phyloP scores from a whole-genome alignment of 352 stramenopile genomes.

The Phytopythium delawarense region DNA sequence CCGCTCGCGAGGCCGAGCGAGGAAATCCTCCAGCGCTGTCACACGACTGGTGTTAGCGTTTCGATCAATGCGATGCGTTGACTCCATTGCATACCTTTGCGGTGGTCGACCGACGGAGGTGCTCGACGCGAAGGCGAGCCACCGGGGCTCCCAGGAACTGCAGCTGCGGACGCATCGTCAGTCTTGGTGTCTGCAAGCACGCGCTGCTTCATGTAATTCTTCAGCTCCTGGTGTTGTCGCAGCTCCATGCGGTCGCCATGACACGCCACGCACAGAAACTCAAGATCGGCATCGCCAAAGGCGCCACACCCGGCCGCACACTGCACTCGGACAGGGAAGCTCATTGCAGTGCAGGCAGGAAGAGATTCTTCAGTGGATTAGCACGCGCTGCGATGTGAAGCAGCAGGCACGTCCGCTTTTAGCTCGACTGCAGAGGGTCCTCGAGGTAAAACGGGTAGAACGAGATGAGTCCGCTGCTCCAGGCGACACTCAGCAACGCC shows the following conservation, averaged over 20 bases:
- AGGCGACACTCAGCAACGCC: constrained; percentile 62
- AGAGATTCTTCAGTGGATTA: background rate
- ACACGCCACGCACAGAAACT: constrained; percentile 65
- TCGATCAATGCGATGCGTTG: too few species aligned
- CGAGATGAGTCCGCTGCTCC: constrained; percentile 73
- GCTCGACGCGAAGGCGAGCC: constrained; percentile 19
- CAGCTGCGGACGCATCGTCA: background rate
- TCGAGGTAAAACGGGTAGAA: constrained; percentile 82
- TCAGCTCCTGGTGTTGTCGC: constrained; percentile 35
- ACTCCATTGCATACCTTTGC: constrained; percentile 21
- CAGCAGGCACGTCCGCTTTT: background rate
- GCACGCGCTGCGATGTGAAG: background rate
- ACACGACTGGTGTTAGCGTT: background rate
- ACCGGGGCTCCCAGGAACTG: background rate
- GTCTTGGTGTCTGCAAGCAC: background rate
- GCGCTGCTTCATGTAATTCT: constrained; percentile 21
- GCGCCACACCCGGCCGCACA: constrained; percentile 56
- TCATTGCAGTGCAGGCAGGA: constrained; percentile 27
- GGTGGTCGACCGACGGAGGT: constrained; percentile 47
- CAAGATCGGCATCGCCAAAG: constrained; percentile 50
- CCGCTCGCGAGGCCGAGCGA: constrained; percentile 36
- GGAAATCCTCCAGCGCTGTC: constrained; percentile 43
- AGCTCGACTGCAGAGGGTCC: constrained; percentile 13
- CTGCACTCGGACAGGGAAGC: constrained; percentile 33
- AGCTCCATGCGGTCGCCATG: constrained; percentile 48